Base-by-base conservation (phyloP, 441 rosid genomes). In the Eruca vesicaria region DNA sequence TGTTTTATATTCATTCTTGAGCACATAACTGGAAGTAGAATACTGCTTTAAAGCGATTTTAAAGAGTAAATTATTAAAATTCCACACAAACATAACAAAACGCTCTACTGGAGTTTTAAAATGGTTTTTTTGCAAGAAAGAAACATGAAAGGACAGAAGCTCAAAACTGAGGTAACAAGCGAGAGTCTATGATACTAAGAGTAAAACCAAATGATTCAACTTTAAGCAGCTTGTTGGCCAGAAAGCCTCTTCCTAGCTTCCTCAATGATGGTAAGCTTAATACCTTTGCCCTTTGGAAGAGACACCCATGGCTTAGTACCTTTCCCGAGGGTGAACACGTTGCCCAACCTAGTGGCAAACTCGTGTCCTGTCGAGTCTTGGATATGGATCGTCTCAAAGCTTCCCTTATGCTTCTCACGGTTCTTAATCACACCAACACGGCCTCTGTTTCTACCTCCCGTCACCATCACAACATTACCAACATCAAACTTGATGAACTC, bases 221-320 rank as follows among this genome's bases (percentile, higher is more conserved):
- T 56, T 73, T 70, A 79, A 5, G 86, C 82, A 71, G 89, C 83
- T 56, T 86, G 71, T 70, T 87, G 86, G 3, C 87, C 80, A 9
- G 88, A 82, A 50, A 77, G 86, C 78, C 93, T 85, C 93, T 85
- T 89, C 82, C 84, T 84, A 1, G 94, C 94, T 82, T 91, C 93
- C 64, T 91, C 97, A 33, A 89, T 88, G 85, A 91, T 81, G 6
- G 90, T 80, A 55, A 91, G 70, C 83, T 90, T 90, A 58, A 91
- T 89, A 82, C 96, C 96, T 82, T 87, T 92, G 60, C 97, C 97
- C 83, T 86, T 88, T n/a, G 93, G 96, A 74, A 88, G 90, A 48
- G 92, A 88, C 21, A 90, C 87, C 94, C 92, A 88, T 0, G 92
- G 97, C 78, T 90, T 87, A 16, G 89, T 77, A 9, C 96, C 92